Conservation (phyloP, 2,329 filamentous ascomycete genomes). For the Monilinia aucupariae region DNA sequence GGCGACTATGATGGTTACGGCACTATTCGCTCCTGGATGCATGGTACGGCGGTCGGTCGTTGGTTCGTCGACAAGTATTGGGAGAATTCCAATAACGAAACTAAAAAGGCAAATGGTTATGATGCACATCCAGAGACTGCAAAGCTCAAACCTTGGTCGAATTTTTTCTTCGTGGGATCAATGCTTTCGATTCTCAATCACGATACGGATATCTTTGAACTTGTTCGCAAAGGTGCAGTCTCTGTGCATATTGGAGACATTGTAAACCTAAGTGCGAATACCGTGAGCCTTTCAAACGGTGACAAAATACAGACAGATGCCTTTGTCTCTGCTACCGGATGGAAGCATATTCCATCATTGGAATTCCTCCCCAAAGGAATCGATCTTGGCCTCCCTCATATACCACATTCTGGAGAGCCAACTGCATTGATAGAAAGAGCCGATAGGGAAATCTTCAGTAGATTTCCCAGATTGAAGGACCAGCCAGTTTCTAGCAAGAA, state of each 20-base stretch:
- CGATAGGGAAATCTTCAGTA: slow-evolving; percentile 49
- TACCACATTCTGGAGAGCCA: slow-evolving; percentile 31
- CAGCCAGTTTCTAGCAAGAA: slow-evolving; percentile 47
- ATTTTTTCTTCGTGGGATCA: slow-evolving; percentile 48
- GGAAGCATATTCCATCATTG: slow-evolving; percentile 49
- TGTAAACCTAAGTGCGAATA: slow-evolving; percentile 40
- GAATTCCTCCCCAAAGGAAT: slow-evolving; percentile 46
- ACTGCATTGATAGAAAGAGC: slow-evolving; percentile 40
- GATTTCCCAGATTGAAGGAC: slow-evolving; percentile 48
- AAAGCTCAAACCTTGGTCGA: slow-evolving; percentile 50
- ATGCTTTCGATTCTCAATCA: slow-evolving; percentile 58
- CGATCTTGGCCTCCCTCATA: slow-evolving; percentile 47
- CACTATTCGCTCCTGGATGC: slow-evolving; percentile 49
- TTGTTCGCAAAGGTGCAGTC: slow-evolving; percentile 49
- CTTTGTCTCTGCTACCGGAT: slow-evolving; percentile 54
- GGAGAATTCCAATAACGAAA: slow-evolving; percentile 51
- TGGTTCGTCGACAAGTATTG: slow-evolving; percentile 53
- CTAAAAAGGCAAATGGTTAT: slow-evolving; percentile 48
- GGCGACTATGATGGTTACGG: slow-evolving; percentile 57
- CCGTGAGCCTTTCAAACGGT: slow-evolving; percentile 48
- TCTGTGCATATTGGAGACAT: slow-evolving; percentile 50
- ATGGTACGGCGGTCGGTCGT: slow-evolving; percentile 52
- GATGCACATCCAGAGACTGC: slow-evolving; percentile 48
- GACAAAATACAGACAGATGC: slow-evolving; percentile 45
- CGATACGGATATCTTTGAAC: slow-evolving; percentile 50